Evolutionary conservation across 2,329 filamentous ascomycete species (phyloP), one percentile per base, ranked within the genome.

Genomic region (Ceratocystis ficicola): DNA sequence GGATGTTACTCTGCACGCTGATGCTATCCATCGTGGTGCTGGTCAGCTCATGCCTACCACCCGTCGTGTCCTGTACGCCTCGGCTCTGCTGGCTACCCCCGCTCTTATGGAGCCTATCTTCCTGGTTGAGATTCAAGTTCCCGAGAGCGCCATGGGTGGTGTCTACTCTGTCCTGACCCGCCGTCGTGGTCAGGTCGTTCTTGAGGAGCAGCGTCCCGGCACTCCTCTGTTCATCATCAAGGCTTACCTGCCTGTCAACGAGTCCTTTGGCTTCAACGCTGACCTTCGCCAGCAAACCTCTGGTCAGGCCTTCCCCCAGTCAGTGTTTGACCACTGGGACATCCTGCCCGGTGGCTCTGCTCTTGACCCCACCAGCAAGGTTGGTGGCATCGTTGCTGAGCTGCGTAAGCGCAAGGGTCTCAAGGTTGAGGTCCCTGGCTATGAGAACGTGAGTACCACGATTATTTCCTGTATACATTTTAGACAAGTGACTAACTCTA

Each of bases 381-480:
- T 88, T 74, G 94, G 92, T 77, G 78, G 84, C 76, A 83, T 96
- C 73, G 90, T 97, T 73, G 81, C 83, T 76, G 85, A 87, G 68
- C 95, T 95, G 88, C 91, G 94, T 77, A 96, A 96, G 87, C 90
- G 93, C 81, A 99, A 99, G 90, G 94, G 93, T 90, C 83, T 99
- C 84, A 99, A 99, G 90, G 81, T 88, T 76, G 85, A 90, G 74
- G 89, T 96, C 77, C 93, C 94, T 74, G 89, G 88, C 77, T 87
- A 91, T 82, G 90, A 90, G 77, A 96, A 96, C 88, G 83, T 96
- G 96, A 84, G 65, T 64, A 12, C 15, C 25, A 10, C 44, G 4
- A 41, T 32, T 32, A 2, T 10, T 59, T 64, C 30, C 32, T 22
- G 25, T 25, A 20, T 10, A 15, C 12, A 22, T 20, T 61, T 41